Percentiles rank a stretch among this genome's conserved stretches.
Conservation (phyloP, 352 stramenopile species). For the Pythium monospermum region DNA sequence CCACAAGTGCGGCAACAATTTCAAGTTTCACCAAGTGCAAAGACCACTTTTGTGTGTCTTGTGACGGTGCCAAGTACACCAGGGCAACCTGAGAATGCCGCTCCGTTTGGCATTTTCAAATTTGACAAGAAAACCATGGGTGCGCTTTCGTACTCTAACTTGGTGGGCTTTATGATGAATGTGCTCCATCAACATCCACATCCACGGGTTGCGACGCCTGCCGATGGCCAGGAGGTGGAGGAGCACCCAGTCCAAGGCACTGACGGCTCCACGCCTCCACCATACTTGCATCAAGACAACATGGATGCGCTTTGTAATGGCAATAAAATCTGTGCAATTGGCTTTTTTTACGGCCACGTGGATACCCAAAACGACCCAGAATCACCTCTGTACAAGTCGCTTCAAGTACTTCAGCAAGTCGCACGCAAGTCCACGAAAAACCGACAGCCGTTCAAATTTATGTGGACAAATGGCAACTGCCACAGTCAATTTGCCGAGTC, state of each 20-base stretch:
- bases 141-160: slow-evolving; percentile 54
- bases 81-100: slow-evolving; percentile 19
- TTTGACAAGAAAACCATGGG: slow-evolving; percentile 74
- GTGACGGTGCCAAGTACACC: slow-evolving; percentile 27
- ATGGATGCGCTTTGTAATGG: slow-evolving; percentile 41
- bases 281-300: slow-evolving; percentile 55
- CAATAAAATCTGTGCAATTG: slow-evolving; percentile 73
- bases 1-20: slow-evolving; percentile 64
- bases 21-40: slow-evolving; percentile 29
- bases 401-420: slow-evolving; percentile 35
- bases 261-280: slow-evolving; percentile 21
- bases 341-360: slow-evolving; percentile 62
- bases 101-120: slow-evolving; percentile 50
- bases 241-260: slow-evolving; percentile 2
- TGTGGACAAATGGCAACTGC: slow-evolving; percentile 76
- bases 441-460: slow-evolving; percentile 60
- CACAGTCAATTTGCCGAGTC: slow-evolving; percentile 61
- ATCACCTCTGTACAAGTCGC: slow-evolving; percentile 38
- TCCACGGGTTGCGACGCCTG: slow-evolving; percentile 13
- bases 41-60: slow-evolving; percentile 38
- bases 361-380: slow-evolving; percentile 36
- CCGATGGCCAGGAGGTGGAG: slow-evolving; percentile 21
- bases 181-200: slow-evolving; percentile 67
- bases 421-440: slow-evolving; percentile 43
- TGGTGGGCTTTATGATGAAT: slow-evolving; percentile 62